A percentile compares a stretch with the other conserved stretches of the same genome.
Evolutionary conservation across 2,329 filamentous ascomycete species (phyloP).

Genomic region (Hymenoscyphus infarciens): DNA sequence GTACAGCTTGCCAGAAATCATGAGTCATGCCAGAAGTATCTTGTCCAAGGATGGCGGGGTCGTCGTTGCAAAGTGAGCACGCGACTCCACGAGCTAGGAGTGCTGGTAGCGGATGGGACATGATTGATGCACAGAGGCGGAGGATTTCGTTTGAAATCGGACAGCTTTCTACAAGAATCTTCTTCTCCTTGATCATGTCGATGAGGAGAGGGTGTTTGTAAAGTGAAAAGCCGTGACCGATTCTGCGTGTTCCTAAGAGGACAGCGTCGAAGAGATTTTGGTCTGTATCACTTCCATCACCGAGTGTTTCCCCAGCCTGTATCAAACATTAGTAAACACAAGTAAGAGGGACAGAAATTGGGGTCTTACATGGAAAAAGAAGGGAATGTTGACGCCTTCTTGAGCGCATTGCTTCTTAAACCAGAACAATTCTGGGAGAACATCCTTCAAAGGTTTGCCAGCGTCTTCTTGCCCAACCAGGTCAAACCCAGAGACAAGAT

Average conservation of each 20-base stretch:
- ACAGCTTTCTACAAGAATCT: conserved; percentile 84
- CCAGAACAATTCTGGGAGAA: conserved; percentile 87
- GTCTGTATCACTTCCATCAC: conserved; percentile 72
- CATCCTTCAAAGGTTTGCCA: conserved; percentile 70
- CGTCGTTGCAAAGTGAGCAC: conserved; percentile 84
- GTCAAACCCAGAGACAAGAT: conserved; percentile 83
- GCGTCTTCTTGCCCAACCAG: conserved; percentile 83
- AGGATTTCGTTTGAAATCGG: conserved; percentile 89
- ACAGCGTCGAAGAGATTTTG: conserved; percentile 85
- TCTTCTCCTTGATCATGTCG: conserved; percentile 83
- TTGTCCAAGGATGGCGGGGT: conserved; percentile 84
- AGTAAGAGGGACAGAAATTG: no score
- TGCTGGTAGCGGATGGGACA: conserved; percentile 76
- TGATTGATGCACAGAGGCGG: conserved; percentile 71
- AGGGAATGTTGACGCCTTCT: conserved; percentile 77
- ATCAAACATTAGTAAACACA: not conserved
- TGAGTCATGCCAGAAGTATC: conserved; percentile 79
- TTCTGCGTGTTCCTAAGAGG: conserved; percentile 78
- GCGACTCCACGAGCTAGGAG: conserved; percentile 80
- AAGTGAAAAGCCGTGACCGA: conserved; percentile 84
- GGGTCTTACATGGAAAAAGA: conserved; percentile 73
- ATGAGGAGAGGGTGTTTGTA: conserved; percentile 89
- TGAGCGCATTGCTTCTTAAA: conserved; percentile 81
- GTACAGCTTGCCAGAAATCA: conserved; percentile 90
- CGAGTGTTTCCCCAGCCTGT: conserved; percentile 78